These are phyloP conservation scores for Mortierella hygrophila DNA, from an alignment of 192 early-diverging fungal genomes.

Conservation along the genomic window DNA sequence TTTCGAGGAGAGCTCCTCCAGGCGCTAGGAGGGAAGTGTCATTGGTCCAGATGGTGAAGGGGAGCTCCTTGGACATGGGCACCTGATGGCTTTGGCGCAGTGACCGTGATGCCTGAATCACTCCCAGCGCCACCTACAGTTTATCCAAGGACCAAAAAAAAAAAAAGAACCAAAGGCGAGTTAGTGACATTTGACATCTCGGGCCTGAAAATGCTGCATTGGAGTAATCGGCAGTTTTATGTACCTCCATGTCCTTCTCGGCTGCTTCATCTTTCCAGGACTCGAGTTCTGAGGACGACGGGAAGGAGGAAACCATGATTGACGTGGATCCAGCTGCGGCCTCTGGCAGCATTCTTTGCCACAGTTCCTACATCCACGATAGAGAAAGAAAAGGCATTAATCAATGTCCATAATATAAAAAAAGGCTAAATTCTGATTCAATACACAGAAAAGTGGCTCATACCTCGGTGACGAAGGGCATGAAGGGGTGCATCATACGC, in stretches of 20 bases:
- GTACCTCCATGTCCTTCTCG: constrained; percentile 65
- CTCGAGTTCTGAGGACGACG: constrained; percentile 41
- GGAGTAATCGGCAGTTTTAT: not conserved
- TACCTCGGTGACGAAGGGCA: constrained; percentile 98
- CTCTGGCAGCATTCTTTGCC: constrained; percentile 58
- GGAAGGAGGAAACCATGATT: constrained; percentile 64
- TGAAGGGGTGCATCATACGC: constrained; percentile 93
- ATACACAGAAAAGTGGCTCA: not conserved
- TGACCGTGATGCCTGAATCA: constrained; percentile 67
- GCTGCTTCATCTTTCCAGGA: constrained; percentile 54
- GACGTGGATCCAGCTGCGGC: constrained; percentile 31
- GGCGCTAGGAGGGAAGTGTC: constrained; percentile 38
- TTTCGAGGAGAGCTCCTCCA: constrained; percentile 38
- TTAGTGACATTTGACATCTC: not conserved
- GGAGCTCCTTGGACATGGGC: constrained; percentile 55
- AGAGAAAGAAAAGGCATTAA: not conserved
- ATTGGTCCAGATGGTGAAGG: constrained; percentile 61
- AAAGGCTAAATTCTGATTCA: not conserved
- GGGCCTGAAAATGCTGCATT: too few species aligned
- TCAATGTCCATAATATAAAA: not conserved
- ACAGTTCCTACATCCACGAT: constrained; percentile 61
- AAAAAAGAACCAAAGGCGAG: not conserved
- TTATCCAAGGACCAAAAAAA: not conserved
- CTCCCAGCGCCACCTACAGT: constrained; percentile 52
- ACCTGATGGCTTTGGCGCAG: constrained; percentile 67